Evolutionary conservation across 352 stramenopile species (phyloP).

Genomic region (Thalassiosira delicatula): DNA sequence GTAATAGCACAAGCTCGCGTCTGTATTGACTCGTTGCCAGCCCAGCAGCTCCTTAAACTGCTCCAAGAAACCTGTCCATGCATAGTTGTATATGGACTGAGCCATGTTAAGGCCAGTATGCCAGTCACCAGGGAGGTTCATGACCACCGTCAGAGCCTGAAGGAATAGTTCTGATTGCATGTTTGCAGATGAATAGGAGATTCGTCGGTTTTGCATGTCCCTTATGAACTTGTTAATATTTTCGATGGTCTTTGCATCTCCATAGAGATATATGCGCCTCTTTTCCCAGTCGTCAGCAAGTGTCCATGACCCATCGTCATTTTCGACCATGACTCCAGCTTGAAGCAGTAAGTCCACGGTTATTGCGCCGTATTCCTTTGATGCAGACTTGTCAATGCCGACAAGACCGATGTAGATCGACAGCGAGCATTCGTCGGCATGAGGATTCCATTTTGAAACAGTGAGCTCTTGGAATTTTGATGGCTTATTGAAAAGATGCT

Average conservation of each 20-base stretch:
- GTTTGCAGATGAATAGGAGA: neutral
- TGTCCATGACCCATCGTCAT: neutral
- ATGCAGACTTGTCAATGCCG: constrained; percentile 2
- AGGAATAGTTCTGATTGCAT: constrained; percentile 7
- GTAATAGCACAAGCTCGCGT: constrained; percentile 5
- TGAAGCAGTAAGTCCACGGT: neutral
- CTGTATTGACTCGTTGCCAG: neutral
- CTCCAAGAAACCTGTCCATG: no score
- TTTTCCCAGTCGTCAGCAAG: neutral
- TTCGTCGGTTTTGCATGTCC: neutral
- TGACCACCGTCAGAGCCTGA: neutral
- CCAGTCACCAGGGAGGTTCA: constrained; percentile 18
- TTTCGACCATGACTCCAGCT: neutral
- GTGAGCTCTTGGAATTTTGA: neutral
- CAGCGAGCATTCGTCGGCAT: neutral
- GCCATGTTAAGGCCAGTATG: neutral
- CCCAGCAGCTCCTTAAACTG: neutral
- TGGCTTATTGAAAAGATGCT: neutral
- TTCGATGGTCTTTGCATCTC: constrained; percentile 14
- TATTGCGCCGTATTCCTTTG: neutral
- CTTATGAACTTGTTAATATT: constrained; percentile 14
- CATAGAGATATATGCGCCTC: neutral
- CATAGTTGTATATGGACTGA: no score
- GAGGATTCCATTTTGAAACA: constrained; percentile 16
- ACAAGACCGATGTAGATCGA: constrained; percentile 9